phyloP scores from a whole-genome alignment of 2,329 filamentous ascomycete species.

The Elsinoe batatas region DNA sequence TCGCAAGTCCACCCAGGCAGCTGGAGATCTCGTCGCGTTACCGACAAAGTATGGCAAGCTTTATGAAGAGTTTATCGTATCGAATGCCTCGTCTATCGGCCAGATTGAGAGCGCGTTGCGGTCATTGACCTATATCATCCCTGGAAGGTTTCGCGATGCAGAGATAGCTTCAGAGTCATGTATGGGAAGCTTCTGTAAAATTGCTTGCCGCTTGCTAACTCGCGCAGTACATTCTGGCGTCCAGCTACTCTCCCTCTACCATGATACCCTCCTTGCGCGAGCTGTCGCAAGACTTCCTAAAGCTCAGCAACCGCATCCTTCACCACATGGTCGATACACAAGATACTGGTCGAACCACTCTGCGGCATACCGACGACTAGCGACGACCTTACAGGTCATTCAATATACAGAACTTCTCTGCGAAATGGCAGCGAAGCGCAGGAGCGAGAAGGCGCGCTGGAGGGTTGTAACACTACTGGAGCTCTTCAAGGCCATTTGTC shows the following conservation, averaged over 20 bases:
- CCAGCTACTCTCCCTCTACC: constrained; percentile 83
- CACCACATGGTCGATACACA: constrained; percentile 54
- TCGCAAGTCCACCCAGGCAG: constrained; percentile 15
- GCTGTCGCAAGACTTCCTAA: constrained; percentile 48
- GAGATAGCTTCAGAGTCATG: constrained; percentile 88
- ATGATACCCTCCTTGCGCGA: constrained; percentile 73
- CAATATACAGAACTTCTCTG: constrained; percentile 93
- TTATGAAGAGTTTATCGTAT: constrained; percentile 86
- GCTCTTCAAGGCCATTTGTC: constrained; percentile 73
- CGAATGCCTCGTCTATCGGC: constrained; percentile 85
- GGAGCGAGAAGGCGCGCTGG: constrained; percentile 74
- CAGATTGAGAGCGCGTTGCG: constrained; percentile 91
- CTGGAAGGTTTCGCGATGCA: constrained; percentile 82
- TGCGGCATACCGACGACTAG: constrained; percentile 67
- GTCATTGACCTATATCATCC: constrained; percentile 91
- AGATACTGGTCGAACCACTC: constrained; percentile 53
- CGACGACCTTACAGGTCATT: constrained; percentile 75
- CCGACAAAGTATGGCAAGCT: constrained; percentile 35
- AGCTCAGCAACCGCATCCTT: constrained; percentile 37
- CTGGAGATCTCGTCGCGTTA: constrained; percentile 16
- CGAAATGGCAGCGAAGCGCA: constrained; percentile 90
- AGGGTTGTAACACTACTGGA: constrained; percentile 78
- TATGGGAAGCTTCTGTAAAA: constrained; percentile 24
- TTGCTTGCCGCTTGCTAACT: not conserved
- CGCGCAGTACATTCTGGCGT: constrained; percentile 66